Evolutionary conservation across 1,139 yeast species (phyloP).

Genomic region (Pichia sp.): DNA sequence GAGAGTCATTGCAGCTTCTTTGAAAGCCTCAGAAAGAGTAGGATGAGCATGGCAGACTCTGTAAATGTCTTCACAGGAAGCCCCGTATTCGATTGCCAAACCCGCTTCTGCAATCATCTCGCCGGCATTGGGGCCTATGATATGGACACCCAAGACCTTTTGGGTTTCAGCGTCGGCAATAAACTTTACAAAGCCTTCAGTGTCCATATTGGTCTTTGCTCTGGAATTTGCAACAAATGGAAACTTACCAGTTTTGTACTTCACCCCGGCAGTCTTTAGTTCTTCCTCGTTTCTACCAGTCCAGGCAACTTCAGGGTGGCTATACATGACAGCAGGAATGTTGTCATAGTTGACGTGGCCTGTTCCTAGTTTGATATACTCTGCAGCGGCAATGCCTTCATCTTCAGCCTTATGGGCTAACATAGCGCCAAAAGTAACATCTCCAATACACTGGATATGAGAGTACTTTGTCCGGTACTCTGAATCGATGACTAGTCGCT

Average conservation of each 20-base stretch:
- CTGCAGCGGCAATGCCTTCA: slow-evolving; percentile 98
- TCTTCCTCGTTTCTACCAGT: slow-evolving; percentile 96
- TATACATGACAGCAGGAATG: slow-evolving; percentile 97
- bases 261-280: slow-evolving; percentile 87
- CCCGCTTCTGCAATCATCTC: slow-evolving; percentile 99
- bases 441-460: slow-evolving; percentile 97
- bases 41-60: slow-evolving; percentile 99
- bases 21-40: slow-evolving; percentile 94
- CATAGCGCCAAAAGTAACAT: slow-evolving; percentile 98
- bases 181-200: slow-evolving; percentile 96
- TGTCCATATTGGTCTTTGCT: slow-evolving; percentile 96
- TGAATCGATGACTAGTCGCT: slow-evolving; percentile 89
- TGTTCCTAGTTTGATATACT: slow-evolving; percentile 85
- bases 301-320: slow-evolving; percentile 99
- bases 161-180: slow-evolving; percentile 96
- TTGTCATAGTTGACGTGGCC: slow-evolving; percentile 98
- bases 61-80: slow-evolving; percentile 95
- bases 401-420: slow-evolving; percentile 99
- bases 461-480: slow-evolving; percentile 89
- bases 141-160: slow-evolving; percentile 93
- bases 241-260: slow-evolving; percentile 94
- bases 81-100: slow-evolving; percentile 97
- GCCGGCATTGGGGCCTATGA: slow-evolving; percentile 97
- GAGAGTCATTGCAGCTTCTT: slow-evolving; percentile 95
- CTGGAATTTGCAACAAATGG: slow-evolving; percentile 98